phyloP scores from a whole-genome alignment of 73 alveolate genomes.

The Durusdinium trenchii region DNA sequence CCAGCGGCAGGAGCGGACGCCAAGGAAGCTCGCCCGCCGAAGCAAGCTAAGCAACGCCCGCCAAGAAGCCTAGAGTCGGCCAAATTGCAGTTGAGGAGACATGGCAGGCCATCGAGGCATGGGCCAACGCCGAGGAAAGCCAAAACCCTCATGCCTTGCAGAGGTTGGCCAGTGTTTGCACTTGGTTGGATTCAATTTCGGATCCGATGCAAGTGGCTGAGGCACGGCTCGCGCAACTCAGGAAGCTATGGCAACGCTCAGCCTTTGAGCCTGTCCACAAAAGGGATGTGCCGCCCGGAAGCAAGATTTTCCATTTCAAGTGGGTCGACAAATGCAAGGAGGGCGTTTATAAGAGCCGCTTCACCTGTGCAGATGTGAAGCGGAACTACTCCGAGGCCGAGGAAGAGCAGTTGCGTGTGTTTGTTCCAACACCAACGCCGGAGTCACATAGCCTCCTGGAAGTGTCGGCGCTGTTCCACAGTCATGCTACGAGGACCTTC shows the following conservation, averaged over 20 bases:
- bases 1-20: no score
- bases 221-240: background rate
- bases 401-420: background rate
- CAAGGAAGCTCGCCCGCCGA: background rate
- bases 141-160: background rate
- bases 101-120: background rate
- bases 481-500: background rate
- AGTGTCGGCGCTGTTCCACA: background rate
- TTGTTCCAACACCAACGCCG: conserved; percentile 32
- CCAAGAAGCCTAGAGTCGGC: background rate
- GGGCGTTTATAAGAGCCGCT: no score
- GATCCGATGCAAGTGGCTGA: background rate
- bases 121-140: background rate
- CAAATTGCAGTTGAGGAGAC: background rate
- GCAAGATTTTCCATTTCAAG: background rate
- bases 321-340: conserved; percentile 37
- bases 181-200: background rate
- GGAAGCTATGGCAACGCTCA: background rate
- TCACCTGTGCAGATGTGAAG: conserved; percentile 27
- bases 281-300: background rate
- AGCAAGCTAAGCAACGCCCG: background rate
- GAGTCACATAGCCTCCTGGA: conserved; percentile 15
- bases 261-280: conserved; percentile 20
- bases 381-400: background rate
- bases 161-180: background rate